These are phyloP conservation scores for Kregervanrija fluxuum DNA, from an alignment of 805 yeast genomes.

Conservation along the genomic window DNA sequence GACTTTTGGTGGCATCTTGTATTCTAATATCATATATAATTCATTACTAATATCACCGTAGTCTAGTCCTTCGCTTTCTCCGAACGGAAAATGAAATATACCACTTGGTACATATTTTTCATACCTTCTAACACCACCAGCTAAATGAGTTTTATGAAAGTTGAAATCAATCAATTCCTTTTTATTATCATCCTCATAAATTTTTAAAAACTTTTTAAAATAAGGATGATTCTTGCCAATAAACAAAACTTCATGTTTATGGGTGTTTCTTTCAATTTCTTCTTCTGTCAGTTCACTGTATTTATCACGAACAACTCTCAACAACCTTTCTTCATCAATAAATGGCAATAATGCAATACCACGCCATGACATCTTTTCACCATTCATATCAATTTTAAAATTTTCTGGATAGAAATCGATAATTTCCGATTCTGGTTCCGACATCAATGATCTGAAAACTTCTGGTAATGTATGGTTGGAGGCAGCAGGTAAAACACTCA, in stretches of 20 bases:
- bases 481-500: slow-evolving; percentile 94
- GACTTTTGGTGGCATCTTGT: slow-evolving; percentile 51
- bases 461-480: slow-evolving; percentile 82
- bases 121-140: slow-evolving; percentile 45
- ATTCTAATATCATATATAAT: slow-evolving; percentile 38
- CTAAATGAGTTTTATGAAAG: slow-evolving; percentile 45
- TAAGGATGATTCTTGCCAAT: slow-evolving; percentile 58
- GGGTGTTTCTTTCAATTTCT: slow-evolving; percentile 64
- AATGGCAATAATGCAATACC: slow-evolving; percentile 88
- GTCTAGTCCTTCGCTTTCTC: slow-evolving; percentile 13
- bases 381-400: slow-evolving; percentile 90
- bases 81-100: slow-evolving; percentile 38
- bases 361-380: slow-evolving; percentile 92
- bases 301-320: slow-evolving; percentile 57
- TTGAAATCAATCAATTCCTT: slow-evolving; percentile 35
- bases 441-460: slow-evolving; percentile 77
- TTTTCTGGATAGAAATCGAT: slow-evolving; percentile 88
- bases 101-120: slow-evolving; percentile 30
- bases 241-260: slow-evolving; percentile 62
- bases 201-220: slow-evolving; percentile 31
- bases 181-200: slow-evolving; percentile 40
- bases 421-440: slow-evolving; percentile 68
- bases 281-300: slow-evolving; percentile 57
- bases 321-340: slow-evolving; percentile 73
- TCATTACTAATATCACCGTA: slow-evolving; percentile 37